Evolutionary conservation across 1,284 basidiomycete genomes (phyloP).

Genomic region (Pascua guehoae): DNA sequence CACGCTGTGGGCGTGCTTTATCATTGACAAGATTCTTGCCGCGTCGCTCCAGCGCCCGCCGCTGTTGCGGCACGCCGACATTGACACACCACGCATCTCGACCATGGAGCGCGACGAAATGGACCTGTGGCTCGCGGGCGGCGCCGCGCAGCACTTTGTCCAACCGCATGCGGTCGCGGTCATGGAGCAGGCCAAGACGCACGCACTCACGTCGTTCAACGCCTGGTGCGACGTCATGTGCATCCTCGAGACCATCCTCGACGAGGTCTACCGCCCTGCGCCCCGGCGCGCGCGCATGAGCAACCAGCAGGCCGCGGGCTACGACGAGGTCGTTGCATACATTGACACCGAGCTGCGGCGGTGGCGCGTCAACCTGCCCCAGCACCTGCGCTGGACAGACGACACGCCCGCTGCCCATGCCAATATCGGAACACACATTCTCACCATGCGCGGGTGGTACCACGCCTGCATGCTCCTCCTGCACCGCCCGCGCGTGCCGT

Average conservation of each 20-base stretch:
- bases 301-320: conserved; percentile 9
- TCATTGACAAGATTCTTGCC: conserved; percentile 16
- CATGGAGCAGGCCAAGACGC: conserved; percentile 15
- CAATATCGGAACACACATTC: conserved; percentile 11
- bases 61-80: conserved; percentile 8
- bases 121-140: conserved; percentile 17
- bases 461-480: conserved; percentile 13
- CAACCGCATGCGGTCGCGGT: neutral
- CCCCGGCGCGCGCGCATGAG: conserved; percentile 16
- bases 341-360: conserved; percentile 10
- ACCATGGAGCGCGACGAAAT: conserved; percentile 20
- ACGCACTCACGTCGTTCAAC: conserved; percentile 12
- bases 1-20: conserved; percentile 13
- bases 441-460: conserved; percentile 18
- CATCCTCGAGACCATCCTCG: conserved; percentile 15
- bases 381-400: conserved; percentile 17
- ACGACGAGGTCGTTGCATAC: conserved; percentile 13
- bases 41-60: conserved; percentile 13
- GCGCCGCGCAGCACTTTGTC: conserved; percentile 4
- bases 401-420: conserved; percentile 8
- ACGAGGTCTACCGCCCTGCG: conserved; percentile 15
- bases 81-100: conserved; percentile 12
- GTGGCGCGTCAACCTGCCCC: conserved; percentile 11
- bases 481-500: conserved; percentile 19
- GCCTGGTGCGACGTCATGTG: conserved; percentile 17